Conservation (phyloP, 164 flowering plant genomes). For the Vitis rotundifolia region DNA sequence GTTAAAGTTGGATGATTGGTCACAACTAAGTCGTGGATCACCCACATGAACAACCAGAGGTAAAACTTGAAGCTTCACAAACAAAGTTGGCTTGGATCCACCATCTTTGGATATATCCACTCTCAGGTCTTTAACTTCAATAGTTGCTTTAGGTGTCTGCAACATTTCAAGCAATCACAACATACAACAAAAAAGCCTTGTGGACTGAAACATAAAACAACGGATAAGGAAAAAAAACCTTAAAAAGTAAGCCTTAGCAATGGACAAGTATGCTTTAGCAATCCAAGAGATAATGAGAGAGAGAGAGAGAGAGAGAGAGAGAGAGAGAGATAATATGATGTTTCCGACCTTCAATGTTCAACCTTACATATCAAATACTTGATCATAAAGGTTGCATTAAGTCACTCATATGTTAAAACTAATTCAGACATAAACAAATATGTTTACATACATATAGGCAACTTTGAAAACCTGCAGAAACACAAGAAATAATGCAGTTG, state of each 20-base stretch:
- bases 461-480: too few species aligned
- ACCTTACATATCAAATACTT: too few species aligned
- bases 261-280: too few species aligned
- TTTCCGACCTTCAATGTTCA: too few species aligned
- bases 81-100: constrained; percentile 59
- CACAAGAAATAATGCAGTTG: too few species aligned
- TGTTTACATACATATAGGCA: too few species aligned
- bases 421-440: too few species aligned
- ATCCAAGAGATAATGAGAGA: too few species aligned
- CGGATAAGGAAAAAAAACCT: neutral
- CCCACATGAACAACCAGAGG: constrained; percentile 67
- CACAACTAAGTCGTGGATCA: constrained; percentile 59
- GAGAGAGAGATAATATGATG: too few species aligned
- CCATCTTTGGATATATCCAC: constrained; percentile 87
- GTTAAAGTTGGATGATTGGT: constrained; percentile 45
- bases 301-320: too few species aligned
- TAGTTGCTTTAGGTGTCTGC: constrained; percentile 80
- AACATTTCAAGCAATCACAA: constrained; percentile 13
- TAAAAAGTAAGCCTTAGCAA: neutral
- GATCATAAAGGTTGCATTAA: too few species aligned
- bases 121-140: constrained; percentile 79
- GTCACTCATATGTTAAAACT: too few species aligned
- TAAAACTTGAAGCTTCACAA: constrained; percentile 69
- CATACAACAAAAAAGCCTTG: neutral
- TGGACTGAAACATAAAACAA: constrained; percentile 2